Percentiles rank a stretch among this genome's conserved stretches.
Evolutionary conservation across 306 rosid species (phyloP).

Genomic region (Myrica gale): DNA sequence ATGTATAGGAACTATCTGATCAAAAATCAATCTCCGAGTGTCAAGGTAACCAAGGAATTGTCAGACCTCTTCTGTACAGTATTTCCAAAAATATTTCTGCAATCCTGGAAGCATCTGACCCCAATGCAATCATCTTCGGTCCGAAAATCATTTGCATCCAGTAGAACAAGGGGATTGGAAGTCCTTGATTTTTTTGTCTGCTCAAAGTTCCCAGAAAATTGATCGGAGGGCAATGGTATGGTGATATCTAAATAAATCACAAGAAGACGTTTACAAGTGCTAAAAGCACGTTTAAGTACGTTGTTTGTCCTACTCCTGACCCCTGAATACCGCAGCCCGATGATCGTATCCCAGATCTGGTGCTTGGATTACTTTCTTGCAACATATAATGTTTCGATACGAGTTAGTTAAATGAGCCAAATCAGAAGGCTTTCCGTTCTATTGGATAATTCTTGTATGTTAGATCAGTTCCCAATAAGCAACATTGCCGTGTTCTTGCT

Average conservation of each 20-base stretch:
- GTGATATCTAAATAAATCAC: not conserved
- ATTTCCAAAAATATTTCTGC: not conserved
- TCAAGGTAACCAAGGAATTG: not conserved
- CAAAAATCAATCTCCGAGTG: not conserved
- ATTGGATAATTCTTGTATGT: too few species aligned
- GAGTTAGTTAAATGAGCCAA: too few species aligned
- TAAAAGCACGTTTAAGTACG: too few species aligned
- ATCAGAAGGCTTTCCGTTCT: too few species aligned
- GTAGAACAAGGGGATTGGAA: not conserved
- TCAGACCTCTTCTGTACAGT: not conserved
- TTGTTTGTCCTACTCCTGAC: too few species aligned
- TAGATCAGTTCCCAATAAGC: too few species aligned
- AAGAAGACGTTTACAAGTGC: not conserved
- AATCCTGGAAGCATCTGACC: not conserved
- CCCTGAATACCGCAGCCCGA: not conserved
- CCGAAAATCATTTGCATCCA: slow-evolving; percentile 34
- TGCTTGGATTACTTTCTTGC: not conserved
- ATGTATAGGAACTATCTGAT: not conserved
- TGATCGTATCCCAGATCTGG: not conserved
- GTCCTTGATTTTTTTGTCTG: not conserved
- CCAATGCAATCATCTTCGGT: slow-evolving; percentile 46
- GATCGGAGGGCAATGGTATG: not conserved
- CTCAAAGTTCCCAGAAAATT: not conserved
- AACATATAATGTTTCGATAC: too few species aligned
- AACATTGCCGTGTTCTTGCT: too few species aligned